A percentile compares a stretch with the other conserved stretches of the same genome.
Evolutionary conservation across 352 stramenopile genomes (phyloP).

Genomic region (Paralagenidium karlingii): DNA sequence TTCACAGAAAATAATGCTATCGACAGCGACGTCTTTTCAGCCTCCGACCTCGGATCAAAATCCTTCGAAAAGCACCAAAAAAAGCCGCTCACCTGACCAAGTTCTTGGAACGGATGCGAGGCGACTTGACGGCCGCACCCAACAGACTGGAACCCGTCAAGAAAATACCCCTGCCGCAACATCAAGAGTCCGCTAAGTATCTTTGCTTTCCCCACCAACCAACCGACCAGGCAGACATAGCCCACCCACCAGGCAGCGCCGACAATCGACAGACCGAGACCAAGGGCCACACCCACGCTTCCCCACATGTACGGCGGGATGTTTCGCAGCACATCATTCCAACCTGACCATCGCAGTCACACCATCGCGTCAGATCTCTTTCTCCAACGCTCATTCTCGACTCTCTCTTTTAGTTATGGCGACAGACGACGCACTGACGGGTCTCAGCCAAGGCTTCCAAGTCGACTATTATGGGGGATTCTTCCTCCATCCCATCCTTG

Average conservation of each 20-base stretch:
- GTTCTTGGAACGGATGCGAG: constrained; percentile 98
- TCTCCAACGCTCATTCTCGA: too few relatives aligned
- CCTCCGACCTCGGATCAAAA: neutral
- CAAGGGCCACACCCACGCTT: constrained; percentile 96
- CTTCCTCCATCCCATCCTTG: too few relatives aligned
- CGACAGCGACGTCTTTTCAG: neutral
- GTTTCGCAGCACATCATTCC: constrained; percentile 94
- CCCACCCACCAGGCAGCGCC: constrained; percentile 95
- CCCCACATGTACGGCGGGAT: constrained; percentile 98
- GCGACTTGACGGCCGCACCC: constrained; percentile 96
- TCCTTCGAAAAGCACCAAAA: too few relatives aligned
- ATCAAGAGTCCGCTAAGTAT: too few relatives aligned
- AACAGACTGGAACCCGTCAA: constrained; percentile 93
- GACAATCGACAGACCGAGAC: constrained; percentile 93
- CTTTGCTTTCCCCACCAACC: too few relatives aligned
- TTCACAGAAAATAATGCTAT: constrained; percentile 99
- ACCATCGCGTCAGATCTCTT: too few relatives aligned
- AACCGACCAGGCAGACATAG: too few relatives aligned
- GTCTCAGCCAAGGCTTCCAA: too few relatives aligned
- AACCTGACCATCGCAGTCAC: constrained; percentile 39
- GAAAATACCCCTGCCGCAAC: constrained; percentile 80
- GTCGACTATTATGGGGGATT: too few relatives aligned
- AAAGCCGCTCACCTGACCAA: constrained; percentile 73
- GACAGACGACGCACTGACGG: too few relatives aligned
- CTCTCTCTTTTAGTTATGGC: too few relatives aligned